Evolutionary conservation across 495 filamentous ascomycete genomes (phyloP).

Genomic region (Aspergillus hancockii): DNA sequence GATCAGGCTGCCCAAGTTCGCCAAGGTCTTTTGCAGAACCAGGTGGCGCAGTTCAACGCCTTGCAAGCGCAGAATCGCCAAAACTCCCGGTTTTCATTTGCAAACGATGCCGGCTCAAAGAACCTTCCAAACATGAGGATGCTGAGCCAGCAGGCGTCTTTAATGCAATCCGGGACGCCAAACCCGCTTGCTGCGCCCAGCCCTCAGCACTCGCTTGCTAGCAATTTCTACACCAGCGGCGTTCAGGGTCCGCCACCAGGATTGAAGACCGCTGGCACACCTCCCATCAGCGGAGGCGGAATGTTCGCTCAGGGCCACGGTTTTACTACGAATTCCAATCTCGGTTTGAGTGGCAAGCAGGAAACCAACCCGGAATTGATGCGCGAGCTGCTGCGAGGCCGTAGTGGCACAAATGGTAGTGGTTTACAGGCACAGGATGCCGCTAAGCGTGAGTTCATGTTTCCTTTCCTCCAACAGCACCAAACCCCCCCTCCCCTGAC

Average conservation of each 20-base stretch:
- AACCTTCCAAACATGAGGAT: constrained; percentile 79
- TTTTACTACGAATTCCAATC: constrained; percentile 67
- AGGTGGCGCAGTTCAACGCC: constrained; percentile 50
- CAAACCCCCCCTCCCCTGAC: constrained; percentile 84
- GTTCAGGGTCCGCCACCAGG: constrained; percentile 94
- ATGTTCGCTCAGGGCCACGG: constrained; percentile 79
- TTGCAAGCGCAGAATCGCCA: constrained; percentile 79
- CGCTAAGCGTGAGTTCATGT: constrained; percentile 92
- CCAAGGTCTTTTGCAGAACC: constrained; percentile 61
- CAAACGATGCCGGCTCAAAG: constrained; percentile 80
- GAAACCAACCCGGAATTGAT: constrained; percentile 76
- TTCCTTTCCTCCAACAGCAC: constrained; percentile 82
- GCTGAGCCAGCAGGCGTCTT: constrained; percentile 83
- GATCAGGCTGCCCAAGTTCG: constrained; percentile 45
- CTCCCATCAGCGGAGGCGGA: constrained; percentile 74
- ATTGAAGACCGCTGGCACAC: constrained; percentile 89
- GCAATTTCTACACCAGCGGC: constrained; percentile 53
- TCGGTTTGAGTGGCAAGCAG: constrained; percentile 70
- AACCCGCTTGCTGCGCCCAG: constrained; percentile 61
- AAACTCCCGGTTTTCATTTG: constrained; percentile 85
- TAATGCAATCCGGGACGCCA: constrained; percentile 74
- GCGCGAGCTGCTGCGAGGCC: constrained; percentile 70
- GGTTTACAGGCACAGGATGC: constrained; percentile 70
- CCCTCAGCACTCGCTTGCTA: constrained; percentile 44
- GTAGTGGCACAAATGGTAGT: constrained; percentile 57